Percentiles rank a stretch among this genome's conserved stretches.
Conservation (phyloP, 176 grass and related monocot species). For the Juncus effusus region DNA sequence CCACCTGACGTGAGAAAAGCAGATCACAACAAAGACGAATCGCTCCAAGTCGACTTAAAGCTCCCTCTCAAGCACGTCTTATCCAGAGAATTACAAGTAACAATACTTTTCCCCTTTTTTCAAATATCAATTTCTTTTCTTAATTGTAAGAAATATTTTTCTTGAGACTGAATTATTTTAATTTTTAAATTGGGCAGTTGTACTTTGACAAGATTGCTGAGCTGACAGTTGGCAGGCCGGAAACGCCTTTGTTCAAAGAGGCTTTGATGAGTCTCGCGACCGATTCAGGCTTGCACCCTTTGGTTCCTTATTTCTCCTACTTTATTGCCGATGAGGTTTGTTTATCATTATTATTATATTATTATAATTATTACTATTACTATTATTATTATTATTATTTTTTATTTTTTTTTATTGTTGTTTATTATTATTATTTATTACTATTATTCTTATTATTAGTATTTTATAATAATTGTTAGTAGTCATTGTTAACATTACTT, state of each 20-base stretch:
- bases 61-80: constrained; percentile 97
- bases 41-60: constrained; percentile 72
- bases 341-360: constrained; percentile 4
- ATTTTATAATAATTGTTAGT: no score
- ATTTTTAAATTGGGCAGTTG: constrained; percentile 48
- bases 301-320: constrained; percentile 97
- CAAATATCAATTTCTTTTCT: neutral
- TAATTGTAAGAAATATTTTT: no score
- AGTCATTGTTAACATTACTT: no score
- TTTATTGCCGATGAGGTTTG: constrained; percentile 80
- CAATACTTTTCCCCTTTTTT: constrained; percentile 6
- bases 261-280: constrained; percentile 87
- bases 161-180: no score
- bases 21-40: constrained; percentile 72
- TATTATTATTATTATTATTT: neutral
- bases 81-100: constrained; percentile 83
- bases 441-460: no score
- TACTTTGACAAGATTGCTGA: constrained; percentile 98
- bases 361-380: neutral
- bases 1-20: constrained; percentile 60
- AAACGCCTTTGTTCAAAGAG: constrained; percentile 60
- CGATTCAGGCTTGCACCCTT: constrained; percentile 85
- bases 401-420: constrained; percentile 8
- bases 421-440: neutral
- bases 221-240: constrained; percentile 74